These are phyloP conservation scores for Syncephalastrum sp. DNA, from an alignment of 371 early-diverging fungal genomes.

Conservation along the genomic window DNA sequence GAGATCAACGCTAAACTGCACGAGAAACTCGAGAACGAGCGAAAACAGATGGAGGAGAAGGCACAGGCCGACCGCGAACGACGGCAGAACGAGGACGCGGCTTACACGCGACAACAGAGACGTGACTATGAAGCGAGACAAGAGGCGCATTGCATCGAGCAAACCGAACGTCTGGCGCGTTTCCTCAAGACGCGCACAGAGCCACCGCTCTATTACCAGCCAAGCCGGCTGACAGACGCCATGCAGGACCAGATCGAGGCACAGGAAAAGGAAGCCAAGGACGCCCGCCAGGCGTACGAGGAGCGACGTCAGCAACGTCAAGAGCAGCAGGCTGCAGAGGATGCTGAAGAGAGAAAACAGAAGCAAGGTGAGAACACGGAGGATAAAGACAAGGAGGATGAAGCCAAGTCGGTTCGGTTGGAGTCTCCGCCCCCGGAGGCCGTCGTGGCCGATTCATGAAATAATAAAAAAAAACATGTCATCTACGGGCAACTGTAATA, in stretches of 20 bases:
- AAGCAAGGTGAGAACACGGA: conserved; percentile 1
- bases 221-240: conserved; percentile 39
- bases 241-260: conserved; percentile 20
- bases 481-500: too few species aligned
- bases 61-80: conserved; percentile 43
- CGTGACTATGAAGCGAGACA: conserved; percentile 9
- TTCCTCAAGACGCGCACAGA: conserved; percentile 45
- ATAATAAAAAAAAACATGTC: too few species aligned
- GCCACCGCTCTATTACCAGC: conserved; percentile 52
- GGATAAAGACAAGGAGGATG: not conserved
- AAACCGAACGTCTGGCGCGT: conserved; percentile 28
- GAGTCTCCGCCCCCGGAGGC: conserved; percentile 11
- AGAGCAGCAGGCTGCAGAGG: conserved; percentile 14
- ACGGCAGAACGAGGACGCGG: conserved; percentile 25
- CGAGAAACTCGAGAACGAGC: conserved; percentile 45
- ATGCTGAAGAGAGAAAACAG: conserved; percentile 3
- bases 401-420: conserved; percentile 4
- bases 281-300: conserved; percentile 25
- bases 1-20: conserved; percentile 50
- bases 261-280: conserved; percentile 22
- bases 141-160: conserved; percentile 22
- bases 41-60: conserved; percentile 42
- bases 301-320: conserved; percentile 13
- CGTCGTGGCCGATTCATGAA: conserved; percentile 12
- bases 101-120: conserved; percentile 7